phyloP scores from a whole-genome alignment of 495 filamentous ascomycete species.

The Talaromyces wortmannii region DNA sequence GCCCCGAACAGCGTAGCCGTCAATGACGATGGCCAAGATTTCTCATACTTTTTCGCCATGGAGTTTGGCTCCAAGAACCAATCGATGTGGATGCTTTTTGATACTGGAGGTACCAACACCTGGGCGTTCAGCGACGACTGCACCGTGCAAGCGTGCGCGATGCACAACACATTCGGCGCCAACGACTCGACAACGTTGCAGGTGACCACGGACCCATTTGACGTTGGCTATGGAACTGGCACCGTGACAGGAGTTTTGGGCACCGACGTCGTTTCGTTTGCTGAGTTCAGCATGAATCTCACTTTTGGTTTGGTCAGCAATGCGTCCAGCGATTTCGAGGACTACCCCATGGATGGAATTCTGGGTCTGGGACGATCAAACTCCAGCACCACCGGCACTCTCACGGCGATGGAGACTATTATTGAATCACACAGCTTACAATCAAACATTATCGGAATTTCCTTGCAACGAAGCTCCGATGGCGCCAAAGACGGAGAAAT shows the following conservation, averaged over 20 bases:
- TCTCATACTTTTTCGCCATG: conserved; percentile 69
- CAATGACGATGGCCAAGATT: conserved; percentile 70
- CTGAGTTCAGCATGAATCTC: conserved; percentile 51
- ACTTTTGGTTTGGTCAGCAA: conserved; percentile 63
- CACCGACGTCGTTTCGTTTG: conserved; percentile 58
- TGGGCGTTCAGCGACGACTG: conserved; percentile 73
- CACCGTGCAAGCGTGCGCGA: conserved; percentile 48
- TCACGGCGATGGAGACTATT: conserved; percentile 59
- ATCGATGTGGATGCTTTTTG: conserved; percentile 65
- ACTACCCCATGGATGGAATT: conserved; percentile 84
- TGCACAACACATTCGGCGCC: conserved; percentile 60
- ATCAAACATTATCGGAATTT: conserved; percentile 61
- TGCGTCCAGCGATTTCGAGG: conserved; percentile 60
- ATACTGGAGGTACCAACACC: conserved; percentile 70
- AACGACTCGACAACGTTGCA: conserved; percentile 51
- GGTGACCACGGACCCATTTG: conserved; percentile 39
- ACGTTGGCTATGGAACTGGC: conserved; percentile 67
- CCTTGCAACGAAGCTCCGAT: conserved; percentile 57
- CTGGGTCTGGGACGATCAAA: conserved; percentile 59
- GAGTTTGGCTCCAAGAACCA: conserved; percentile 57
- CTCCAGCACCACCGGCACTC: conserved; percentile 33
- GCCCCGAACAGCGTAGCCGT: conserved; percentile 54
- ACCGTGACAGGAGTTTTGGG: conserved; percentile 55
- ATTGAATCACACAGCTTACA: conserved; percentile 48
- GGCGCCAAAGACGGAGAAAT: conserved; percentile 64